Conservation (phyloP, 441 rosid species). For the Raphanus hybrid region DNA sequence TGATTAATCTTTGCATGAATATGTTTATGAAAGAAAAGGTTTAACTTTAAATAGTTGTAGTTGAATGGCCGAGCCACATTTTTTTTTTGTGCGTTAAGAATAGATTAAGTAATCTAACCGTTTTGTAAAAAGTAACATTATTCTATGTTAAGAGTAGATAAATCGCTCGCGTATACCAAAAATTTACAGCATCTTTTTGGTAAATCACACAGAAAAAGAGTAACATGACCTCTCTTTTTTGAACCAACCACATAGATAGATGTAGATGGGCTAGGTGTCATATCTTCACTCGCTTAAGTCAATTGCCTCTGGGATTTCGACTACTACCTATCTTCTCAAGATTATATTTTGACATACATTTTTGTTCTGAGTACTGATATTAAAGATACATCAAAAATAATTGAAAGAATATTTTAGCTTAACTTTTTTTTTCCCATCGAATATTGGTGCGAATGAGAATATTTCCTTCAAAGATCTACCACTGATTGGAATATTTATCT, state of each 20-base stretch:
- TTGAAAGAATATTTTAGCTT: conserved; percentile 14
- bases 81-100: background rate
- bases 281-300: background rate
- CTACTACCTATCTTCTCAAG: conserved; percentile 19
- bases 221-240: conserved; percentile 7
- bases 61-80: background rate
- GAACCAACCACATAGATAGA: conserved; percentile 26
- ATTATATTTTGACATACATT: conserved; percentile 24
- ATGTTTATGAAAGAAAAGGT: background rate
- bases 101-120: background rate
- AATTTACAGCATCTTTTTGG: conserved; percentile 8
- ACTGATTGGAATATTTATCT: conserved; percentile 28
- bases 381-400: conserved; percentile 23
- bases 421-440: conserved; percentile 3
- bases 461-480: conserved; percentile 35
- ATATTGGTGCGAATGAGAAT: conserved; percentile 34
- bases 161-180: conserved; percentile 7
- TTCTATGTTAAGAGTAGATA: background rate
- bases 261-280: conserved; percentile 34
- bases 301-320: conserved; percentile 32
- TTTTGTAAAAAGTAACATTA: background rate
- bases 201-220: conserved; percentile 11
- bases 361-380: conserved; percentile 18
- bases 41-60: background rate
- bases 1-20: background rate